Evolutionary conservation across 192 early-diverging fungal species (phyloP).

Genomic region (Coemansia sp.): DNA sequence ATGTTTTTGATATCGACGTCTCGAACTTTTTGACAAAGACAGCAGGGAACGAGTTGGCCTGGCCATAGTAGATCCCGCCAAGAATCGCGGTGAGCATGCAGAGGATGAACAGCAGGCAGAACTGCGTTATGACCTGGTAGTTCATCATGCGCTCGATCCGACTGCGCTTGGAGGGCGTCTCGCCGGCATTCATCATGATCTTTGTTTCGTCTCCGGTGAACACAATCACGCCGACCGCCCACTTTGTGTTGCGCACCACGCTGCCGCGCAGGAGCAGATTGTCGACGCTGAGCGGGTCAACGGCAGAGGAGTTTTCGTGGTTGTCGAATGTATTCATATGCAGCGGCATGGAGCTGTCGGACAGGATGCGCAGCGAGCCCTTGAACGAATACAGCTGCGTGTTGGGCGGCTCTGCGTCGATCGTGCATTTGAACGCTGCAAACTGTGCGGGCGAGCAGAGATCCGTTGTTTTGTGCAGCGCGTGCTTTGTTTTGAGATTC

Average conservation of each 20-base stretch:
- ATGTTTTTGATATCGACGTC: conserved; percentile 11
- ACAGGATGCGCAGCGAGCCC: conserved; percentile 55
- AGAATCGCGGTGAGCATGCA: conserved; percentile 68
- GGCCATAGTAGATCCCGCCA: conserved; percentile 62
- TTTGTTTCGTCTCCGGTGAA: conserved; percentile 96
- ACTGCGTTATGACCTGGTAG: conserved; percentile 81
- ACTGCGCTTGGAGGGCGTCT: conserved; percentile 89
- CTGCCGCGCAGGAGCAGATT: conserved; percentile 89
- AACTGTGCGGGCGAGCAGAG: conserved; percentile 60
- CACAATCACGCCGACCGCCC: conserved; percentile 80
- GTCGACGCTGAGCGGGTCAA: conserved; percentile 64
- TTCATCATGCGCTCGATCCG: conserved; percentile 91
- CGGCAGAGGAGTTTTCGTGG: not conserved
- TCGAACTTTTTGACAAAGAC: conserved; percentile 47
- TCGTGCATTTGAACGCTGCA: conserved; percentile 60
- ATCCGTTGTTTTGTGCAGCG: conserved; percentile 61
- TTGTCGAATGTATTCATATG: conserved; percentile 29
- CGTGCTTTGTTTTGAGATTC: conserved; percentile 87
- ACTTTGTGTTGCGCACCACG: conserved; percentile 88
- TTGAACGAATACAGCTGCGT: conserved; percentile 88
- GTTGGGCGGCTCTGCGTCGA: conserved; percentile 86
- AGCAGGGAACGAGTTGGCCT: conserved; percentile 54
- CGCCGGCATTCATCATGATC: conserved; percentile 93
- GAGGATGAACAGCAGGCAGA: conserved; percentile 73
- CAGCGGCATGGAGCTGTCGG: not conserved